Evolutionary conservation across 1,284 basidiomycete species (phyloP).

Genomic region (Microbotryomycetes sp.): DNA sequence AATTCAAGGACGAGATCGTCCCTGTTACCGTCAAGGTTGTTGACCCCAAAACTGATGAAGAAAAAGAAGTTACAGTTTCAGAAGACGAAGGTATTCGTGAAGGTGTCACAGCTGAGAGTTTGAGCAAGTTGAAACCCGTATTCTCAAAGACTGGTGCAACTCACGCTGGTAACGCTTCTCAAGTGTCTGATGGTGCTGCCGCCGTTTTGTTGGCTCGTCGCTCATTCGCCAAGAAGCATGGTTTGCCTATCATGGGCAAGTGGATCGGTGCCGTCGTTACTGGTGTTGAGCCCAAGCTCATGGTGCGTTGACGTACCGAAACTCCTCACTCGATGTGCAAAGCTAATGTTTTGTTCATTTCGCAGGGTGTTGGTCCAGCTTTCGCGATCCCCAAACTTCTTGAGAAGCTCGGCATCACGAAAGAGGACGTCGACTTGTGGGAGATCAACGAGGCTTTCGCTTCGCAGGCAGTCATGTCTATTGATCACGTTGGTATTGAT

Average conservation of each 20-base stretch:
- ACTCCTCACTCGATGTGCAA: too few relatives aligned
- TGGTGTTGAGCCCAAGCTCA: conserved; percentile 62
- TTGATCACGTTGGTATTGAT: conserved; percentile 49
- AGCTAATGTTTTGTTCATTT: neutral
- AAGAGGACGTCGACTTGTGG: conserved; percentile 78
- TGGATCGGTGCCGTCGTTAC: conserved; percentile 71
- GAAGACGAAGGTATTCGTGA: conserved; percentile 83
- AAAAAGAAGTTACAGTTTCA: conserved; percentile 70
- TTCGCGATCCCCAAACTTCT: conserved; percentile 75
- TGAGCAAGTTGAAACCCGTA: conserved; percentile 87
- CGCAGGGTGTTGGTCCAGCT: conserved; percentile 66
- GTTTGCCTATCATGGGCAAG: conserved; percentile 87
- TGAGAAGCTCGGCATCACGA: conserved; percentile 60
- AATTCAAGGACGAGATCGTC: conserved; percentile 87
- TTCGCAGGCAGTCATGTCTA: conserved; percentile 49
- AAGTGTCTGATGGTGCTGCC: conserved; percentile 91
- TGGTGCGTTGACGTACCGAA: too few relatives aligned
- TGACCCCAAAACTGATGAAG: conserved; percentile 81
- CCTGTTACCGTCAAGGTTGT: conserved; percentile 60
- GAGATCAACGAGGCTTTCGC: conserved; percentile 70
- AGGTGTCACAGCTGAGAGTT: conserved; percentile 79
- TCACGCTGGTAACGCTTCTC: conserved; percentile 57
- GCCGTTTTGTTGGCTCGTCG: conserved; percentile 85
- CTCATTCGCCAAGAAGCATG: conserved; percentile 77
- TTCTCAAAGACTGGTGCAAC: conserved; percentile 85